A percentile compares a stretch with the other conserved stretches of the same genome.
Evolutionary conservation across 1,139 yeast species (phyloP).

Genomic region (Hyphopichia khmerensis): DNA sequence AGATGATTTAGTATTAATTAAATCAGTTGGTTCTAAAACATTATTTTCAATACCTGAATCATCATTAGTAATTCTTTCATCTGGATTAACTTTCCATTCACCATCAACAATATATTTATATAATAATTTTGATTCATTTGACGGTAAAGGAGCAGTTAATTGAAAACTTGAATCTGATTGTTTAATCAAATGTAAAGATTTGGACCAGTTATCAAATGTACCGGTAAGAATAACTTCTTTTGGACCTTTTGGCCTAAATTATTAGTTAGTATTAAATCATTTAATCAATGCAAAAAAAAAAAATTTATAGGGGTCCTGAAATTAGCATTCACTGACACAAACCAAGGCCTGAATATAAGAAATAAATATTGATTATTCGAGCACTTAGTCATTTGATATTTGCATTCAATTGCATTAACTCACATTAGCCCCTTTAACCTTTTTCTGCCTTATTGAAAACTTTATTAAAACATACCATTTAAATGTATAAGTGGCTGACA

Average conservation of each 20-base stretch:
- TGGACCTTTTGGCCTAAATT: conserved; percentile 72
- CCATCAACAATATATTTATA: conserved; percentile 80
- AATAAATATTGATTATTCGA: too few relatives aligned
- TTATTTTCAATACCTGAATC: conserved; percentile 64
- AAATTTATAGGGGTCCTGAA: background rate
- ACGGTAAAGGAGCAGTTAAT: conserved; percentile 54
- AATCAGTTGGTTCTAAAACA: conserved; percentile 43
- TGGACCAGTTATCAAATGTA: conserved; percentile 72
- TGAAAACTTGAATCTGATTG: conserved; percentile 60
- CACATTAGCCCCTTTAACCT: too few relatives aligned
- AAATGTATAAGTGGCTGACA: conserved; percentile 28
- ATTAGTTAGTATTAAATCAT: conserved; percentile 6
- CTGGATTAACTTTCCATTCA: conserved; percentile 55
- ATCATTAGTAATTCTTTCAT: conserved; percentile 46
- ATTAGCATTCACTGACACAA: background rate
- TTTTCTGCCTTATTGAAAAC: too few relatives aligned
- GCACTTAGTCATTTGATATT: too few relatives aligned
- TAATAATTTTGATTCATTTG: conserved; percentile 39
- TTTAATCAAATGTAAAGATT: conserved; percentile 57
- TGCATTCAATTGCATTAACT: too few relatives aligned
- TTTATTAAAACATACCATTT: conserved; percentile 30
- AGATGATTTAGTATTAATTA: conserved; percentile 24
- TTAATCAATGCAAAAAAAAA: too few relatives aligned
- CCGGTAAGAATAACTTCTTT: conserved; percentile 71
- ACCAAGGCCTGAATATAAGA: conserved; percentile 1